Evolutionary conservation across 78 protist genomes (phyloP).

Genomic region (Pigoraptor vietnamica): DNA sequence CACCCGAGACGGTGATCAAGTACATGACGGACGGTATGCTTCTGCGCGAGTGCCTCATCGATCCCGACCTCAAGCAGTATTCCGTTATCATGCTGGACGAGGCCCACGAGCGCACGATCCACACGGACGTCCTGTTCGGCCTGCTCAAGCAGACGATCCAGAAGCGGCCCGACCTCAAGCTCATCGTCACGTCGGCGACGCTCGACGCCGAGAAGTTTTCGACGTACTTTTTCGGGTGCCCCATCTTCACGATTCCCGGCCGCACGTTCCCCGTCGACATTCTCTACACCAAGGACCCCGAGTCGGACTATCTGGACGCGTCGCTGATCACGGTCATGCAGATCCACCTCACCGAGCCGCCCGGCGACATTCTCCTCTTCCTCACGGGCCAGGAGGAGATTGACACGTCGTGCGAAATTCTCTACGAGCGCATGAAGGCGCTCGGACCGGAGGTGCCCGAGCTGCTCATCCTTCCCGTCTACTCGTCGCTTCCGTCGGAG

Average conservation of each 20-base stretch:
- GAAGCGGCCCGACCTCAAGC: slow-evolving; percentile 78
- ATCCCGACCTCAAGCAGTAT: slow-evolving; percentile 50
- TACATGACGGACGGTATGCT: slow-evolving; percentile 99
- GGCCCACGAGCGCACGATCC: slow-evolving; percentile 98
- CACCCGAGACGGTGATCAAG: slow-evolving; percentile 86
- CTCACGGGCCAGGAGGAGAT: slow-evolving; percentile 96
- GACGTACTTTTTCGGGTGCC: slow-evolving; percentile 80
- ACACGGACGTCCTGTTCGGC: slow-evolving; percentile 98
- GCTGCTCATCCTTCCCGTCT: slow-evolving; percentile 82
- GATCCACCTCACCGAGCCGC: slow-evolving; percentile 90
- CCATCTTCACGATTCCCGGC: slow-evolving; percentile 92
- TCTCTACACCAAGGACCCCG: slow-evolving; percentile 89
- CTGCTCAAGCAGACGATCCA: slow-evolving; percentile 72
- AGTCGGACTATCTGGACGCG: slow-evolving; percentile 95
- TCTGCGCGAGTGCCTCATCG: slow-evolving; percentile 94
- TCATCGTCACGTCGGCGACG: slow-evolving; percentile 98
- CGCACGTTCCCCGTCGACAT: slow-evolving; percentile 90
- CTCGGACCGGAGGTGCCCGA: slow-evolving; percentile 81
- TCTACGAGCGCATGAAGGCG: slow-evolving; percentile 91
- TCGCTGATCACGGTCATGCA: slow-evolving; percentile 93
- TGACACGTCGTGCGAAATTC: slow-evolving; percentile 92
- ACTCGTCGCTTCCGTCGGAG: slow-evolving; percentile 89
- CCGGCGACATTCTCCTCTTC: slow-evolving; percentile 87
- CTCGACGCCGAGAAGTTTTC: slow-evolving; percentile 96
- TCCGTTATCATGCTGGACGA: slow-evolving; percentile 92